Percentiles rank a stretch among this genome's conserved stretches.
Evolutionary conservation across 2,329 filamentous ascomycete species (phyloP).

Genomic region (Pyricularia sp.): DNA sequence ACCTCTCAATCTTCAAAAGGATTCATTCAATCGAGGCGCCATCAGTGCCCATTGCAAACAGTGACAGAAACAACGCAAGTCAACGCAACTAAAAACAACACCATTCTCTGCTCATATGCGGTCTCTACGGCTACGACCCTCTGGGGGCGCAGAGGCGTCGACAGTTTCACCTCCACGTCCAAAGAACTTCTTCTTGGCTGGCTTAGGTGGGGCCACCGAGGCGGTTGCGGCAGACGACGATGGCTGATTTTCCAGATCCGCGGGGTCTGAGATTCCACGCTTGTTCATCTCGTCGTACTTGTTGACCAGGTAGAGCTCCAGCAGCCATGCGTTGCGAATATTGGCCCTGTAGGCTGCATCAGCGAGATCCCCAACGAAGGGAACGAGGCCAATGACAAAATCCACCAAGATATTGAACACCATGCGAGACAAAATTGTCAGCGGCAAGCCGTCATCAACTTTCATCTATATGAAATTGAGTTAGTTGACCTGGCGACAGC

Average conservation of each 20-base stretch:
- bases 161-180: background rate
- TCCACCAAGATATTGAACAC: conserved; percentile 69
- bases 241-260: background rate
- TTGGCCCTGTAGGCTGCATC: conserved; percentile 70
- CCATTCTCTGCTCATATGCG: background rate
- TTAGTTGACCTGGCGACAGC: background rate
- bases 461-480: conserved; percentile 24
- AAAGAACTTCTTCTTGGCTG: background rate
- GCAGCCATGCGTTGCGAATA: conserved; percentile 61
- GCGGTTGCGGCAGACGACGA: background rate
- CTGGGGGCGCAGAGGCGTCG: background rate
- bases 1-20: no score
- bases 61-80: background rate
- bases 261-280: background rate
- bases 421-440: conserved; percentile 58
- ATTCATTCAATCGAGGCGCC: no score
- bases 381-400: conserved; percentile 64
- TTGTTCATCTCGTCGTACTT: conserved; percentile 1
- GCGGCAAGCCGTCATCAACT: conserved; percentile 68
- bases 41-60: background rate
- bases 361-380: conserved; percentile 65
- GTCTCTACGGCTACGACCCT: background rate
- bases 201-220: background rate
- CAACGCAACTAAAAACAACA: background rate
- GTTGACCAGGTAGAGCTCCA: conserved; percentile 32